Evolutionary conservation across 129 eudicot species (phyloP), one percentile per base, ranked within the genome.

Genomic region (Artemisia tridentata): DNA sequence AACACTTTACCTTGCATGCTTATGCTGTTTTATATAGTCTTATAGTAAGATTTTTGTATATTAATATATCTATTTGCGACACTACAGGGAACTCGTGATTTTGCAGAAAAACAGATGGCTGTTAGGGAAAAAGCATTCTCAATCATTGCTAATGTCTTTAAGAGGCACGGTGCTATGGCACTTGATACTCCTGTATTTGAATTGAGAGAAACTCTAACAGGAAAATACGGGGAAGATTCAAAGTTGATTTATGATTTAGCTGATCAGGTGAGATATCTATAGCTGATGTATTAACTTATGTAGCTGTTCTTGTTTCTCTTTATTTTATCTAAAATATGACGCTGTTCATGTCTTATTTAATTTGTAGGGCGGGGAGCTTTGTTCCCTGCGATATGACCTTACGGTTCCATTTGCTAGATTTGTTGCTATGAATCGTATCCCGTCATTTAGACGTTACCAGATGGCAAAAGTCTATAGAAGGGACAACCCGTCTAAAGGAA

Each of bases 151-250:
- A 78, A 82, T 15, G 96, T 89, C 55, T 93, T 87, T 65, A 93
- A 87, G 74, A 84, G 83, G 86, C 96, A 93, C 41, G 98, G 98
- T 55, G 98, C 97, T 21, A 85, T 73, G 81, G 90, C 97, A 51
- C 82, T 93, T n/a, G 98, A 93, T 77, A 93, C 98, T 12, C 98
- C 98, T 79, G 98, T 60, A 25, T 93, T 93, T 74, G 98, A 93
- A 80, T 29, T 93, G 81, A 87, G 87, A 63, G 98, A 93, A 75
- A 93, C 97, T 47, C 89, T 93, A 21, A 89, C 79, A 82, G 98
- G 98, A 16, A 93, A 93, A 62, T 93, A 93, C 55, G 98, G 98
- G 12, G 98, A 93, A 81, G 98, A 93, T 76, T 89, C 98, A 62
- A 93, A 93, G 68, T 73, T 93, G 75, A 89, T 93, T 62, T 93